Base-by-base conservation (phyloP, 2,329 filamentous ascomycete species). In the Passalora sequoiae region DNA sequence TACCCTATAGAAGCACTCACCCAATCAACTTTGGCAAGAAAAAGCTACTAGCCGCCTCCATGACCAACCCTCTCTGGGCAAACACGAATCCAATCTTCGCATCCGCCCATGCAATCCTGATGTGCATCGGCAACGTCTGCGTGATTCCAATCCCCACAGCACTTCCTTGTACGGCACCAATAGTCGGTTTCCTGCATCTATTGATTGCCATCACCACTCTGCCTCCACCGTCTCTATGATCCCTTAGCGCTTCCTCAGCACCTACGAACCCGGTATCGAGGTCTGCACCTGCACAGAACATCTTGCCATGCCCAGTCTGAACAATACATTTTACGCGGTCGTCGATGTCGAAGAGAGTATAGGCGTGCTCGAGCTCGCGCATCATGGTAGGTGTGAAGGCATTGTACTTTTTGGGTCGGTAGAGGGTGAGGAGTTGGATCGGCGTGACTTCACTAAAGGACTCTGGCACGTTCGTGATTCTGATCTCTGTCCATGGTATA, bases 71-170 rank as follows among this genome's bases (percentile, higher is more conserved):
- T 31, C 84, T 73, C 19, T 83, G 75, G 17, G 76, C 73, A 62
- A 89, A 89, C 13, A 87, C 83, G 60, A 88, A 86, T 40, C 84
- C 84, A 50, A 88, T 76, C 59, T 83, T 84, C 2, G 83, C 80
- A 8, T 68, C 65, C 29, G 66, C 60, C 51, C 76, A 78, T 28
- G 68, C 71, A 21, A 76, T 66, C 30, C 76, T 69, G 41, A 80
- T 78, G 22, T 69, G 70, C 58, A 75, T 75, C 15, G 76, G 74
- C 9, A 80, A 67, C 0, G 73, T 75, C 72, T 78, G 75, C 28
- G 76, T 80, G 53, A 79, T 77, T 9, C 76, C 76, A 16, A 79
- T 67, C 15, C 76, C 76, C 1, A 78, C 76, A 8, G 76, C 76
- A 17, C 73, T 72, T 35, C 76, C 76, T 49, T 78, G 70, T 44